Base-by-base conservation (phyloP, 1,284 basidiomycete species). In the Prillingera fragicola region DNA sequence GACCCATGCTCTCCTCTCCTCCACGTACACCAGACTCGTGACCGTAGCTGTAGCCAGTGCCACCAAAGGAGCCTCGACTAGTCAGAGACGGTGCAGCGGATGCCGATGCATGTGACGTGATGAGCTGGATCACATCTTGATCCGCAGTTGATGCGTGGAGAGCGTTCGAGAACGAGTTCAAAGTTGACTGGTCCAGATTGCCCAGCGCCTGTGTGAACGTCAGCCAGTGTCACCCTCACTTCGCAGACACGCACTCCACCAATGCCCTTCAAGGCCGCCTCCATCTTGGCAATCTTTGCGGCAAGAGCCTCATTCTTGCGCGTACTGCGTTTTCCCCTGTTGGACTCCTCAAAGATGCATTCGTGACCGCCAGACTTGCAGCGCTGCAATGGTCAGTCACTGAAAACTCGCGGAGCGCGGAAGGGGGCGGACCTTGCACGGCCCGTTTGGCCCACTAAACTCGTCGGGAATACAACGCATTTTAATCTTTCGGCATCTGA, bases 401-500 rank as follows among this genome's bases (percentile, higher is more conserved):
- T 18, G 41, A 33, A 19, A 22, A 1, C 19, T 14, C 27, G 39
- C 38, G 32, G 17, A 22, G 27, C 27, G 17, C 15, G 21, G 26
- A 35, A 8, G 33, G 19, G 13, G 18, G 15, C 10, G 33, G 25
- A 74, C 73, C 54, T 90, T 91, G 73, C 91, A 96, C 1, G 91
- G 89, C 0, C 87, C 87, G 0, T 88, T 90, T 26, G 91, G 69
- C 62, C 63, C 65, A 31, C 53, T 57, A 14, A 45, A 52, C n/a
- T 69, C 67, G 33, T 95, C 91, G 2, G 88, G 90, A 15, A 95
- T 88, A 57, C 94, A 98, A 57, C 94, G 87, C 94, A 98, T 98
- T 76, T 98, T 98, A 53, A 97, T 81, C 37, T 90, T 84, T 25
- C 94, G 82, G 69, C 94, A 97, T 18, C 43, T 60, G 41, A 7